phyloP scores from a whole-genome alignment of 805 yeast species.

The Maudiozyma pseudohumilis region DNA sequence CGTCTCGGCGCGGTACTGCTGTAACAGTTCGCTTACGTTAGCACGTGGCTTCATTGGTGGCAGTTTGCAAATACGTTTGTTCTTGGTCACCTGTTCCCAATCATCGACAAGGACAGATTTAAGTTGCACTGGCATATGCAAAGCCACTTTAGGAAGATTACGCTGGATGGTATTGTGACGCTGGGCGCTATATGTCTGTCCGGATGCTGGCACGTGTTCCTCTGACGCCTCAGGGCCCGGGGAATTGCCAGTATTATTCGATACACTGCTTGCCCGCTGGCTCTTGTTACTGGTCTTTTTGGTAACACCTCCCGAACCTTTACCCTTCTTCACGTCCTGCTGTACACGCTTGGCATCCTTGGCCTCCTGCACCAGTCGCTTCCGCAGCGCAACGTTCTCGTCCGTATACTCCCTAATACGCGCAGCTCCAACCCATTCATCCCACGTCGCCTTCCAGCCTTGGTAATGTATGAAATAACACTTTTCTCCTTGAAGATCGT shows the following conservation, averaged over 20 bases:
- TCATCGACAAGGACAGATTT: constrained; percentile 76
- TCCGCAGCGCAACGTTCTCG: constrained; percentile 56
- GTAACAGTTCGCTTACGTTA: constrained; percentile 45
- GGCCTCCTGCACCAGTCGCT: constrained; percentile 46
- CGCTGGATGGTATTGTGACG: constrained; percentile 1
- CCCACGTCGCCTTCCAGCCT: constrained; percentile 96
- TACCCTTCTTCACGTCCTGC: constrained; percentile 15
- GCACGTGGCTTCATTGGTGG: constrained; percentile 40
- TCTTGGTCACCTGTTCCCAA: constrained; percentile 86
- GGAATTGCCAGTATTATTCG: not conserved
- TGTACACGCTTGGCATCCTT: constrained; percentile 19
- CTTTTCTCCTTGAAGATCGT: constrained; percentile 27
- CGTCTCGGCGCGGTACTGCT: constrained; percentile 35
- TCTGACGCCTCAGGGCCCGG: not conserved
- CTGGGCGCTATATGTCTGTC: not conserved
- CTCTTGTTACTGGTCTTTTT: not conserved
- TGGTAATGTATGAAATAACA: constrained; percentile 75
- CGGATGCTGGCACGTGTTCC: not conserved
- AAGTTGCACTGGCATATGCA: constrained; percentile 54
- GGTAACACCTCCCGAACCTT: not conserved
- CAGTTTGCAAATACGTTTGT: constrained; percentile 55
- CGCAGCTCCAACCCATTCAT: constrained; percentile 79
- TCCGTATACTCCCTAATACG: constrained; percentile 60
- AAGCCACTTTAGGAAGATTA: constrained; percentile 32
- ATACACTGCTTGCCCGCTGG: not conserved